A percentile compares a stretch with the other conserved stretches of the same genome.
Conservation (phyloP, 192 early-diverging fungal species). For the Backusella luteola region DNA sequence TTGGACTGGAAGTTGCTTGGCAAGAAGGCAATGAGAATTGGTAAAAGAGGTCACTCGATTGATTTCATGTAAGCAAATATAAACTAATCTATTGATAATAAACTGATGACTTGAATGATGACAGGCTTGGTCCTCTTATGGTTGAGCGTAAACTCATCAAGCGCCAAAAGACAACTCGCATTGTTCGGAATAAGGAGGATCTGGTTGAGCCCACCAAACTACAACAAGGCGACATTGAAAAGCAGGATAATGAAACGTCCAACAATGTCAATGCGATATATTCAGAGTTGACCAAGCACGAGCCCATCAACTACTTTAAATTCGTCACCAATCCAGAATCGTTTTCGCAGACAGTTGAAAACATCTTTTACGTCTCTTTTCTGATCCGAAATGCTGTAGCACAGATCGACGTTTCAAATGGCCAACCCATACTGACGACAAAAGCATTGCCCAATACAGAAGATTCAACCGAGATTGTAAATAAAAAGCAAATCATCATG, state of each 20-base stretch:
- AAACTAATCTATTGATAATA: background rate
- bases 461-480: slow-evolving; percentile 60
- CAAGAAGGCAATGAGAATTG: slow-evolving; percentile 47
- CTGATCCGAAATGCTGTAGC: slow-evolving; percentile 85
- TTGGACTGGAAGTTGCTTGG: slow-evolving; percentile 67
- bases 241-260: slow-evolving; percentile 87
- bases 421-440: slow-evolving; percentile 63
- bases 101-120: too few species aligned
- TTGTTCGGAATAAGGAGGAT: slow-evolving; percentile 47
- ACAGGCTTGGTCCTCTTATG: slow-evolving; percentile 69
- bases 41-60: slow-evolving; percentile 60
- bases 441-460: slow-evolving; percentile 68
- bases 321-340: slow-evolving; percentile 89
- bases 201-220: slow-evolving; percentile 46
- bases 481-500: slow-evolving; percentile 80
- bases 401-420: slow-evolving; percentile 67
- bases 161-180: slow-evolving; percentile 27
- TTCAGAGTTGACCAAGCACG: slow-evolving; percentile 52
- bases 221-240: slow-evolving; percentile 68
- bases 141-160: slow-evolving; percentile 55
- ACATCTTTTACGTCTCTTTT: slow-evolving; percentile 98
- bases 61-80: slow-evolving; percentile 71
- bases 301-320: slow-evolving; percentile 74
- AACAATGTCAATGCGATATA: slow-evolving; percentile 72
- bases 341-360: slow-evolving; percentile 93